These are phyloP conservation scores for Paecilomyces dactylethromorphus DNA, from an alignment of 2,329 filamentous ascomycete genomes.

Conservation along the genomic window DNA sequence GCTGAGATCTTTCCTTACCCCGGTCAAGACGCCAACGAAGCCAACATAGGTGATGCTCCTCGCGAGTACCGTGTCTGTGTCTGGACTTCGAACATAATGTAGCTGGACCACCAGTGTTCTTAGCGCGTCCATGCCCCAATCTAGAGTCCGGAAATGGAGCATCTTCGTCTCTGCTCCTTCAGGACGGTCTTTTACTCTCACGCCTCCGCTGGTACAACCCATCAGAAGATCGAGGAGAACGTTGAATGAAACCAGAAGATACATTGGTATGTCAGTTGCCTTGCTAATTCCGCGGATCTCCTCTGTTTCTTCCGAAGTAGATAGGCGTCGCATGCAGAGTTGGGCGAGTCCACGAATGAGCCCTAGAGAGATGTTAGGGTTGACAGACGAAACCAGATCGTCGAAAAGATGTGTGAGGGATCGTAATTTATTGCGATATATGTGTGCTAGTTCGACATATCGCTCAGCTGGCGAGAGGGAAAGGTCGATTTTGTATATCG, in stretches of 20 bases:
- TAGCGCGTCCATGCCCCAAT: conserved; percentile 50
- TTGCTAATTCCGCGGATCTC: conserved; percentile 55
- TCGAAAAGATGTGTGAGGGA: conserved; percentile 46
- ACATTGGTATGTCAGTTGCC: conserved; percentile 48
- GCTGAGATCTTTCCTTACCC: conserved; percentile 40
- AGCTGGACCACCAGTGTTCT: conserved; percentile 47
- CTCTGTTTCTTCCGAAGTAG: conserved; percentile 51
- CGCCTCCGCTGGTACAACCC: conserved; percentile 58
- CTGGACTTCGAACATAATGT: conserved; percentile 38
- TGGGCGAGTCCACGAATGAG: conserved; percentile 34
- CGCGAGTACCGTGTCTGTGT: conserved; percentile 33
- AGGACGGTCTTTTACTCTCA: conserved; percentile 11
- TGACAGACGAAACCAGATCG: conserved; percentile 36
- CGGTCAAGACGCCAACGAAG: conserved; percentile 46
- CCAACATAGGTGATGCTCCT: conserved; percentile 44
- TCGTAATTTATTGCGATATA: conserved; percentile 39
- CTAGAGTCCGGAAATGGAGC: conserved; percentile 40
- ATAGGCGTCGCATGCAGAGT: conserved; percentile 45
- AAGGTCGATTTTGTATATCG: conserved; percentile 47
- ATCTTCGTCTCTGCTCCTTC: conserved; percentile 15
- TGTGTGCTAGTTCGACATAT: conserved; percentile 43
- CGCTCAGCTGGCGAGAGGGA: conserved; percentile 47
- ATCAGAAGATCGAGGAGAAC: conserved; percentile 57
- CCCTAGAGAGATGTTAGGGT: conserved; percentile 2
- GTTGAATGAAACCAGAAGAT: conserved; percentile 57